These are phyloP conservation scores for Xylaria sp. DNA, from an alignment of 2,329 filamentous ascomycete genomes.

Conservation along the genomic window DNA sequence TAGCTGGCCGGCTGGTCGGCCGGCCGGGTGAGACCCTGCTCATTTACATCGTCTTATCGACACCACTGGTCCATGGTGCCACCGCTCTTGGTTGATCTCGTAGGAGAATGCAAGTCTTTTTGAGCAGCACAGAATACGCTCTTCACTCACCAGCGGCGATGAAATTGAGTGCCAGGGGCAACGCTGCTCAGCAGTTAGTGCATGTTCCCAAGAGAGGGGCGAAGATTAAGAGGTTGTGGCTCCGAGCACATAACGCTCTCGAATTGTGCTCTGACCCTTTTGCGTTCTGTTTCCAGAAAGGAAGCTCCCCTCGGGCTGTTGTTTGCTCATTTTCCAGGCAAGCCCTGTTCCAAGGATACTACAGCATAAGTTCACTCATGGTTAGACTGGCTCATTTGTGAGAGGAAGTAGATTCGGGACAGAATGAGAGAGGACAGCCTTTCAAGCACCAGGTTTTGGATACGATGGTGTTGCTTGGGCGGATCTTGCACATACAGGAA, in stretches of 20 bases:
- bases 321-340: constrained; percentile 54
- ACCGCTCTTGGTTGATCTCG: constrained; percentile 53
- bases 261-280: constrained; percentile 58
- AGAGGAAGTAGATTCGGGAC: not conserved
- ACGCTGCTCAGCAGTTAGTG: constrained; percentile 48
- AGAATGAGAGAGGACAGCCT: not conserved
- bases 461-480: constrained; percentile 2
- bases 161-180: constrained; percentile 81
- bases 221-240: constrained; percentile 15
- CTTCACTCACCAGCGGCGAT: constrained; percentile 82
- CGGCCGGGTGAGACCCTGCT: constrained; percentile 1
- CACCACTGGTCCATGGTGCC: constrained; percentile 36
- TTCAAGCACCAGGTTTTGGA: not conserved
- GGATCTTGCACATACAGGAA: constrained; percentile 58
- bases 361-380: constrained; percentile 8
- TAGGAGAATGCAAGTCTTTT: constrained; percentile 29
- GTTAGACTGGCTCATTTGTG: constrained; percentile 5
- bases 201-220: not conserved
- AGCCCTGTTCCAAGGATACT: constrained; percentile 60
- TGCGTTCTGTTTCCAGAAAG: constrained; percentile 75
- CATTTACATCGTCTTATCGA: constrained; percentile 1
- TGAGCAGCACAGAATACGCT: constrained; percentile 27
- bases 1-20: not conserved
- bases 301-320: constrained; percentile 64
- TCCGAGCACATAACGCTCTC: constrained; percentile 14